A percentile compares a stretch with the other conserved stretches of the same genome.
These are phyloP conservation scores for Schwanniomyces pseudopolymorphus DNA, from an alignment of 805 yeast species.

Conservation along the genomic window DNA sequence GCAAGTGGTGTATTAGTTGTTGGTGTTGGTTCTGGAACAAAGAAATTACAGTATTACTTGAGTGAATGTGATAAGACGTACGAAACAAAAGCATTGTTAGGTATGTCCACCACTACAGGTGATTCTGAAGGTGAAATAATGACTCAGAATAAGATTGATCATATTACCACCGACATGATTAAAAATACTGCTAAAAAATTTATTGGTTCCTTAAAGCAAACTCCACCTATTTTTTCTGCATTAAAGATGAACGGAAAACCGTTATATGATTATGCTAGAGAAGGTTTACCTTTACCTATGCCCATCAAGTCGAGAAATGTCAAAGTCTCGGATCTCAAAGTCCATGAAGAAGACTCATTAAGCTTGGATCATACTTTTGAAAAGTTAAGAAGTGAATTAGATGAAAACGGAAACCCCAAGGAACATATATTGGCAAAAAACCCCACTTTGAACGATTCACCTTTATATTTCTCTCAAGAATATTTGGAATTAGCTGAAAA, in stretches of 20 bases:
- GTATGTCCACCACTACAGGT: slow-evolving; percentile 90
- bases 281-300: slow-evolving; percentile 79
- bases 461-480: slow-evolving; percentile 57
- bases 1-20: slow-evolving; percentile 93
- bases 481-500: slow-evolving; percentile 45
- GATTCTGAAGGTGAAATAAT: slow-evolving; percentile 86
- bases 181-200: slow-evolving; percentile 57
- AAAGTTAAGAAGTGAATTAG: slow-evolving; percentile 41
- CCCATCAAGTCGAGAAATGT: slow-evolving; percentile 79
- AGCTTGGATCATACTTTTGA: slow-evolving; percentile 55
- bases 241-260: slow-evolving; percentile 93
- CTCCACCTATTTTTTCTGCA: slow-evolving; percentile 95
- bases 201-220: slow-evolving; percentile 78
- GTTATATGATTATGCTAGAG: slow-evolving; percentile 89
- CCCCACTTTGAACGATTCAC: slow-evolving; percentile 64
- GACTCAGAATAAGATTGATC: slow-evolving; percentile 54
- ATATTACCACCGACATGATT: slow-evolving; percentile 55
- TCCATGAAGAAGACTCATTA: slow-evolving; percentile 54
- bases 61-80: slow-evolving; percentile 77
- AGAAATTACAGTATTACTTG: slow-evolving; percentile 67
- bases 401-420: slow-evolving; percentile 48
- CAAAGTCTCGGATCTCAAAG: slow-evolving; percentile 51
- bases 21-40: slow-evolving; percentile 94
- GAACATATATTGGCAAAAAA: slow-evolving; percentile 44
- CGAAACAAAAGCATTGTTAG: slow-evolving; percentile 81